Evolutionary conservation across 768 basidiomycete genomes (phyloP).

Genomic region (Lanmaoa rubissima): DNA sequence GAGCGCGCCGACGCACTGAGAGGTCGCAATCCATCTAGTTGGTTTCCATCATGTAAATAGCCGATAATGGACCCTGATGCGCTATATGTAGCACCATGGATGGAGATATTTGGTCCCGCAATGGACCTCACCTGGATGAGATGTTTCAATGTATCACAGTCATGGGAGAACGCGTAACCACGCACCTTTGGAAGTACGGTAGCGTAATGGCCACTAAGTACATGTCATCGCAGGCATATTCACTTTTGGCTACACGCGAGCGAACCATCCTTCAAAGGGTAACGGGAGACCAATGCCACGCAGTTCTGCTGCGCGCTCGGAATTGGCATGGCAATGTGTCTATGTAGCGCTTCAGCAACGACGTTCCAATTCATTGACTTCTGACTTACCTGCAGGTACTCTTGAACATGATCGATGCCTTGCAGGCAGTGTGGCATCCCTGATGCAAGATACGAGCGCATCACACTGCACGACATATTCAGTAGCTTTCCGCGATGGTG

Average conservation of each 20-base stretch:
- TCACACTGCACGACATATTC: constrained; percentile 5
- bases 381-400: constrained; percentile 10
- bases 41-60: not conserved
- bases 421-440: constrained; percentile 15
- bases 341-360: not conserved
- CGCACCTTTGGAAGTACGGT: constrained; percentile 14
- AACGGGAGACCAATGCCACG: constrained; percentile 11
- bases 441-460: constrained; percentile 15
- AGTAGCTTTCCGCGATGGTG: no score
- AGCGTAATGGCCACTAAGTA: constrained; percentile 13
- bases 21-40: constrained; percentile 10
- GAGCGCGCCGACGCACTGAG: no score
- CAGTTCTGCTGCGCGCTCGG: constrained; percentile 21
- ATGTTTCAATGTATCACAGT: not conserved
- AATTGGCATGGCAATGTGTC: constrained; percentile 11
- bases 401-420: constrained; percentile 8
- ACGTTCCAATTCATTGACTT: no score
- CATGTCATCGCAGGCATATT: not conserved
- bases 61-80: constrained; percentile 13
- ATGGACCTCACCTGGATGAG: constrained; percentile 14
- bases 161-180: not conserved
- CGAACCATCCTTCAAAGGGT: constrained; percentile 15
- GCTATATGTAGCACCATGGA: constrained; percentile 7
- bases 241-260: constrained; percentile 17
- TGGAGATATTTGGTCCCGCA: constrained; percentile 5